phyloP scores from a whole-genome alignment of 179 eudicot genomes.

The Heliamphora ciliata region DNA sequence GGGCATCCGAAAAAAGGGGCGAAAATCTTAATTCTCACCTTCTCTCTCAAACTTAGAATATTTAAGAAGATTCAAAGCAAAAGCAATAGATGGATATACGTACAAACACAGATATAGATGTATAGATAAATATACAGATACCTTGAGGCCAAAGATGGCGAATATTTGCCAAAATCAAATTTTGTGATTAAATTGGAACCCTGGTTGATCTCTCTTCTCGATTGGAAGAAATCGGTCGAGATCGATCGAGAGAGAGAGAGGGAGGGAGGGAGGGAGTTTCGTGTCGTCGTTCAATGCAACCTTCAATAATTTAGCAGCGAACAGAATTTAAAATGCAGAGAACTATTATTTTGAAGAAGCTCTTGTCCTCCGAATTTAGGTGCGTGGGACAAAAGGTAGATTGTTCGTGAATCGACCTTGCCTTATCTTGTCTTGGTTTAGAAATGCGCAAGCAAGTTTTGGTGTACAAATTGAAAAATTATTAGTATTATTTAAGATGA shows the following conservation, averaged over 20 bases:
- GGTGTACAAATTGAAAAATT: too few relatives aligned
- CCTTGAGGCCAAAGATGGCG: background rate
- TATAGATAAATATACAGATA: background rate
- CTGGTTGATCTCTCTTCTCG: background rate
- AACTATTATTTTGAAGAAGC: too few relatives aligned
- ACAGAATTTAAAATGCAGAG: background rate
- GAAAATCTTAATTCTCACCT: background rate
- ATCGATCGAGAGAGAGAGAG: too few relatives aligned
- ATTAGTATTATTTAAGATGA: too few relatives aligned
- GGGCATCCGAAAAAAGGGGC: too few relatives aligned
- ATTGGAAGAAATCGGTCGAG: background rate
- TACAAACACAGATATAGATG: background rate
- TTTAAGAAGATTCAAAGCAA: conserved; percentile 10
- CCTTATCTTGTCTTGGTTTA: too few relatives aligned
- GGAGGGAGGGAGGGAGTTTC: background rate
- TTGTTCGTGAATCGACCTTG: too few relatives aligned
- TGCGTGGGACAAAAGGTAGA: too few relatives aligned
- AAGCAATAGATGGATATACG: background rate
- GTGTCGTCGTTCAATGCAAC: background rate
- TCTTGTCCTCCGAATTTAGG: too few relatives aligned
- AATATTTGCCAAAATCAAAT: background rate
- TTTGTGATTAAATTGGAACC: background rate
- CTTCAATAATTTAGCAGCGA: background rate
- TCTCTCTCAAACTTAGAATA: background rate
- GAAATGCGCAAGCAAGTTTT: too few relatives aligned